These are phyloP conservation scores for Xylaria curta DNA, from an alignment of 495 filamentous ascomycete species.

Conservation along the genomic window DNA sequence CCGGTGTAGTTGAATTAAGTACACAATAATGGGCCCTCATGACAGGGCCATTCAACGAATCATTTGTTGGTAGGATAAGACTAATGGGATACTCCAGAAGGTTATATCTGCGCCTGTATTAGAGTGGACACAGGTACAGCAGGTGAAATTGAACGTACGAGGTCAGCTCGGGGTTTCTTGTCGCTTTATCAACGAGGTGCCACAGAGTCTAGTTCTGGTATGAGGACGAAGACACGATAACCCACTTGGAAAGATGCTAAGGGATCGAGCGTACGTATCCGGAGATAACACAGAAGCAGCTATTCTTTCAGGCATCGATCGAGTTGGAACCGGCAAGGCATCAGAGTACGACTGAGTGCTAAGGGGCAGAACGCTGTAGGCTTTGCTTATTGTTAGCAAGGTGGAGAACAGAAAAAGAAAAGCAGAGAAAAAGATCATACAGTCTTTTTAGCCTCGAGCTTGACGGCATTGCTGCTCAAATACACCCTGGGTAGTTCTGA, in stretches of 20 bases:
- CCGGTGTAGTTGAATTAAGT: background rate
- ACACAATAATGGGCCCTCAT: background rate
- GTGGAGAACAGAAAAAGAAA: background rate
- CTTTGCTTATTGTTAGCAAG: background rate
- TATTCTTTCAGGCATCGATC: background rate
- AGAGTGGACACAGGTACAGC: background rate
- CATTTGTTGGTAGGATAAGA: background rate
- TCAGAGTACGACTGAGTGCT: background rate
- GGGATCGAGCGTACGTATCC: background rate
- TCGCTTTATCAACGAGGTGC: background rate
- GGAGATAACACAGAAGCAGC: background rate
- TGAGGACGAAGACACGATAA: background rate
- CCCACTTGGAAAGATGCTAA: background rate
- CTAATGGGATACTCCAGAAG: background rate
- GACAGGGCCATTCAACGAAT: background rate
- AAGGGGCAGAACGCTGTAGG: background rate
- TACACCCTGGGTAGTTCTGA: no score
- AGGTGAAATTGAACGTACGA: background rate
- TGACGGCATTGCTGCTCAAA: background rate
- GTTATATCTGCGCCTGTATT: background rate
- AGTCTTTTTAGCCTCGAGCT: background rate
- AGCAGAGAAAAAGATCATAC: background rate
- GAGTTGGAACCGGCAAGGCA: background rate
- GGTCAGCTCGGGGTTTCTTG: background rate
- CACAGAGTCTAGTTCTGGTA: background rate